Percentiles rank a stretch among this genome's conserved stretches.
Evolutionary conservation across 2,329 filamentous ascomycete genomes (phyloP).

Genomic region (Aspergillus uvarum): DNA sequence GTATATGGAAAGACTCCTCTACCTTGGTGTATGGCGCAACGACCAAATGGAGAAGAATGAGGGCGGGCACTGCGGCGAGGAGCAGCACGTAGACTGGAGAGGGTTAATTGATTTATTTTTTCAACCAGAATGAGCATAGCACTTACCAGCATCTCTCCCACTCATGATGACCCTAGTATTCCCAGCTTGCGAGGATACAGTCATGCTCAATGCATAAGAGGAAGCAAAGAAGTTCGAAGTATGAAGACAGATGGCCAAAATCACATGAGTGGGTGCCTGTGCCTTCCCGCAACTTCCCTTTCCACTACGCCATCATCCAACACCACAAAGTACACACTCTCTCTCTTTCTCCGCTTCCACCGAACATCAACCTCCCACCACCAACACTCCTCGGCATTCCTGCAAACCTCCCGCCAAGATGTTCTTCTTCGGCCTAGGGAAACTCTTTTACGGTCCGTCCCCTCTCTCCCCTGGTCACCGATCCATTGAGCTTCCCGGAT

Average conservation of each 20-base stretch:
- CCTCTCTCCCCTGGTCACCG: background rate
- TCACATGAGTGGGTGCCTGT: background rate
- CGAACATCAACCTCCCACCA: conserved; percentile 10
- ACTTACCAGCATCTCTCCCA: conserved; percentile 25
- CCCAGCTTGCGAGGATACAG: background rate
- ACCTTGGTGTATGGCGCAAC: conserved; percentile 91
- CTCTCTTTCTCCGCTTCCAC: too few species aligned
- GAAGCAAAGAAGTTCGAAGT: background rate
- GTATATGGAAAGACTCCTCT: conserved; percentile 97
- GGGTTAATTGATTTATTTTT: background rate
- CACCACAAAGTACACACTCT: background rate
- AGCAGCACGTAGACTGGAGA: conserved; percentile 24
- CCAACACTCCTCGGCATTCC: conserved; percentile 2
- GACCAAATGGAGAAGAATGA: conserved; percentile 68
- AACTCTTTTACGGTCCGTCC: conserved; percentile 67
- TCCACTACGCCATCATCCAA: background rate
- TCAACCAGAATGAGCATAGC: background rate
- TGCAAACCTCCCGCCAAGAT: conserved; percentile 47
- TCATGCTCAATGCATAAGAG: background rate
- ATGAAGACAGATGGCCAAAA: conserved; percentile 1
- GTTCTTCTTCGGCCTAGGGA: conserved; percentile 69
- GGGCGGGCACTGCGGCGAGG: conserved; percentile 58
- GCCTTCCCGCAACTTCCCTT: conserved; percentile 9
- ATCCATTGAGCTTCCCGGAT: background rate
- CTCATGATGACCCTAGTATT: conserved; percentile 16